phyloP scores from a whole-genome alignment of 805 yeast species.

The Cyberlindnera lachancei region DNA sequence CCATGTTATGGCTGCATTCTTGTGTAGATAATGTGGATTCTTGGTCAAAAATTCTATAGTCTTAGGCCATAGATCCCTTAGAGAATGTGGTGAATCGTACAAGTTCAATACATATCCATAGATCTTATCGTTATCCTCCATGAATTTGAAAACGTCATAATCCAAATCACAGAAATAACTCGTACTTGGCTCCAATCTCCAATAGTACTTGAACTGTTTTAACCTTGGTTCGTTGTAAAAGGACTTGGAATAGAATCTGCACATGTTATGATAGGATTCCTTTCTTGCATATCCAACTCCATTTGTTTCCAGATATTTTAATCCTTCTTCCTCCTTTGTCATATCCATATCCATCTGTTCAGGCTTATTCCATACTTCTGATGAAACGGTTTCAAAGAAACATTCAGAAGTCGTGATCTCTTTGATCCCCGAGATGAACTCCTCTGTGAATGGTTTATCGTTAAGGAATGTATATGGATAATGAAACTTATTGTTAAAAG shows the following conservation, averaged over 20 bases:
- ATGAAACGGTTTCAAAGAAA: constrained; percentile 38
- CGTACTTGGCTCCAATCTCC: constrained; percentile 81
- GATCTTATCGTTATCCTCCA: constrained; percentile 57
- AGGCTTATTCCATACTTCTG: constrained; percentile 56
- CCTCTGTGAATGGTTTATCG: constrained; percentile 55
- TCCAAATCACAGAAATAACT: constrained; percentile 59
- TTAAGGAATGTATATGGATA: constrained; percentile 81
- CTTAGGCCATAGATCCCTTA: constrained; percentile 59
- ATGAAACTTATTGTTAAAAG: constrained; percentile 60
- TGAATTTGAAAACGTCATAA: constrained; percentile 71
- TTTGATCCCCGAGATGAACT: constrained; percentile 41
- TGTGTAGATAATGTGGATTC: constrained; percentile 51
- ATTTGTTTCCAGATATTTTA: constrained; percentile 31
- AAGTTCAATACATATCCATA: constrained; percentile 69
- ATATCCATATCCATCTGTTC: constrained; percentile 39
- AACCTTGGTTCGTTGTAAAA: constrained; percentile 78
- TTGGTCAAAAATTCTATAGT: constrained; percentile 51
- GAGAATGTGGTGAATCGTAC: constrained; percentile 62
- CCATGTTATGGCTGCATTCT: constrained; percentile 57
- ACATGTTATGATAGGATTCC: constrained; percentile 75
- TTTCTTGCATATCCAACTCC: constrained; percentile 53
- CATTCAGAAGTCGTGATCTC: constrained; percentile 33
- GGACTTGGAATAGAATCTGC: constrained; percentile 80
- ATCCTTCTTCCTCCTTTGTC: constrained; percentile 34
- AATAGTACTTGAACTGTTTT: constrained; percentile 74